Evolutionary conservation across 2,329 filamentous ascomycete species (phyloP), one percentile per base, ranked within the genome.

Genomic region (Diaporthe citrichinensis): DNA sequence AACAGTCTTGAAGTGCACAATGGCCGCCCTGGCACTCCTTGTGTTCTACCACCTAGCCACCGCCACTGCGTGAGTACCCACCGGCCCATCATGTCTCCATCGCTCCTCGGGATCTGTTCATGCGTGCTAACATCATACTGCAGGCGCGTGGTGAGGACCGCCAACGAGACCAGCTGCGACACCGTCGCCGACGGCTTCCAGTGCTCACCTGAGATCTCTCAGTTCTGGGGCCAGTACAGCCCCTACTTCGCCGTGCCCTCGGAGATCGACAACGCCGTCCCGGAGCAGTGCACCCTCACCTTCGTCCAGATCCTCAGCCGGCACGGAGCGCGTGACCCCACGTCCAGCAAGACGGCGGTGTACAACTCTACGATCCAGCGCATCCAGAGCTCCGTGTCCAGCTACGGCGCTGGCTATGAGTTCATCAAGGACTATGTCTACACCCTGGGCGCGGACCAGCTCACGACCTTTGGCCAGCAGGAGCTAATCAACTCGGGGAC

Each of bases 171-270:
- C 55, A 74, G 62, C 76, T 93, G 91, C 83, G 89, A 91, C 80
- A 87, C 86, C 8, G 83, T 89, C 49, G 81, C 88, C 57, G 78
- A 85, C 51, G 92, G 92, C 75, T 94, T 92, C 82, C 88, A 90
- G 77, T 95, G 94, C 83, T 87, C 88, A 65, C 84, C 89, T 5
- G 82, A 89, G 44, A 88, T 93, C 59, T 91, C 92, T 1, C 93
- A 92, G 78, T 89, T 87, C 73, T 98, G 95, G 95, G 96, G 95
- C 74, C 95, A 96, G 82, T 98, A 98, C 83, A 94, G 95, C 25
- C 94, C 95, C 2, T 97, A 92, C 85, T 98, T 94, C 84, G 89
- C 92, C 1, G 92, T 96, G 0, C 89, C 92, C 9, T 95, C 93
- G 1, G 86, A 90, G 3, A 90, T 95, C 69, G 86, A 91, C 23